These are phyloP conservation scores for Kuraishia molischiana DNA, from an alignment of 805 yeast genomes.

Conservation along the genomic window DNA sequence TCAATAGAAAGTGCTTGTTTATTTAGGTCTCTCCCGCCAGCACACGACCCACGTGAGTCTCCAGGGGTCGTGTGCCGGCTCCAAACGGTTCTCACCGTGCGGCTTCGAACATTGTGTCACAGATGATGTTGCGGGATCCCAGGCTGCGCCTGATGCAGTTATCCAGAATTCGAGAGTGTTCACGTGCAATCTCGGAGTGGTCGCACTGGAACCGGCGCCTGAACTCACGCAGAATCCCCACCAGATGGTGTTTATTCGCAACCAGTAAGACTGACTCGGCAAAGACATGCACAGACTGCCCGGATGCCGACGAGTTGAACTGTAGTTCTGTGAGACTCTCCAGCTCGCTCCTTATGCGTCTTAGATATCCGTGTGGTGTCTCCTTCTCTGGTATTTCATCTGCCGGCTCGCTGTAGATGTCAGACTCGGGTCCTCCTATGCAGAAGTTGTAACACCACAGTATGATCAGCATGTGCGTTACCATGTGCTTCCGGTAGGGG, in stretches of 20 bases:
- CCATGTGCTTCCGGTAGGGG: constrained; percentile 26
- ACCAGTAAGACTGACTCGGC: not conserved
- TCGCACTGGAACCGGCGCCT: not conserved
- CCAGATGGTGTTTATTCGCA: not conserved
- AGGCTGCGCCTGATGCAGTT: not conserved
- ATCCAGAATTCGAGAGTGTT: not conserved
- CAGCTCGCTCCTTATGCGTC: not conserved
- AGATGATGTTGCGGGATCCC: not conserved
- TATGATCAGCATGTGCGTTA: constrained; percentile 30
- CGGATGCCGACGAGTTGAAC: not conserved
- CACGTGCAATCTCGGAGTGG: not conserved
- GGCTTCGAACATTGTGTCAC: not conserved
- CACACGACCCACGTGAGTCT: no score
- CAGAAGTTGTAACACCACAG: constrained; percentile 45
- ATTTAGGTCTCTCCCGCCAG: no score
- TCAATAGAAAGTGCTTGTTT: no score
- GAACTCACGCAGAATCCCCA: not conserved
- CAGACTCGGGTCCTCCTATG: constrained; percentile 35
- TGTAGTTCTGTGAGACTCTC: not conserved
- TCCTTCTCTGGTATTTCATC: not conserved
- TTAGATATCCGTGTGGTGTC: not conserved
- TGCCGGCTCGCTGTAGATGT: constrained; percentile 9
- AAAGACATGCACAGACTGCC: not conserved
- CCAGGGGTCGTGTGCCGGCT: no score
- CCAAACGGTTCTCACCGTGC: no score